Conservation (phyloP, 1,284 basidiomycete genomes). For the Ceratobasidium sp. region DNA sequence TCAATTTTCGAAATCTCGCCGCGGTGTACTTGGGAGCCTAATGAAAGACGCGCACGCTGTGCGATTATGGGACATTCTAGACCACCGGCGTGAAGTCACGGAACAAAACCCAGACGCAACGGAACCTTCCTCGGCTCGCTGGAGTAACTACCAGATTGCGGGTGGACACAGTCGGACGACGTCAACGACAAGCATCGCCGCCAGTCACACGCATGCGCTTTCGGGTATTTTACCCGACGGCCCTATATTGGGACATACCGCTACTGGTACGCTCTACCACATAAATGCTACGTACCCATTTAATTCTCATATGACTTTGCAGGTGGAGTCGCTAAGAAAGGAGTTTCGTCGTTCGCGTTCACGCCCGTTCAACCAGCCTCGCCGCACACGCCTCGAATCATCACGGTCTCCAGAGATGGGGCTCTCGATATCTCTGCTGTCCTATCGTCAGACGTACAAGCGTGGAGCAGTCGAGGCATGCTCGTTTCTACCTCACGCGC, state of each 20-base stretch:
- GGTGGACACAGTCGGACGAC: slow-evolving; percentile 21
- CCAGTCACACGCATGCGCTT: slow-evolving; percentile 18
- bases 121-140: slow-evolving; percentile 23
- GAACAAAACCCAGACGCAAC: slow-evolving; percentile 14
- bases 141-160: slow-evolving; percentile 38
- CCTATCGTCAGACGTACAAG: slow-evolving; percentile 40
- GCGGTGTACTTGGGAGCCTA: slow-evolving; percentile 76
- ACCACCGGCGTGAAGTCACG: slow-evolving; percentile 48
- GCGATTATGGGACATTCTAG: slow-evolving; percentile 77
- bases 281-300: too few relatives aligned
- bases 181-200: slow-evolving; percentile 25
- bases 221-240: slow-evolving; percentile 18
- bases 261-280: slow-evolving; percentile 6
- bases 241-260: slow-evolving; percentile 35
- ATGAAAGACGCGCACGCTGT: slow-evolving; percentile 75
- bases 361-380: slow-evolving; percentile 22
- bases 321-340: slow-evolving; percentile 17
- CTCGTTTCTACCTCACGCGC: slow-evolving; percentile 32
- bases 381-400: slow-evolving; percentile 33
- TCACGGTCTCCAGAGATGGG: slow-evolving; percentile 47
- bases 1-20: slow-evolving; percentile 74
- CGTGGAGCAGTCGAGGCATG: slow-evolving; percentile 50
- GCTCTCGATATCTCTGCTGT: slow-evolving; percentile 45
- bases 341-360: slow-evolving; percentile 47
- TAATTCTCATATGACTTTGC: background rate